A percentile compares a stretch with the other conserved stretches of the same genome.
Conservation (phyloP, 257 asterid species). For the Cruciata laevipes region DNA sequence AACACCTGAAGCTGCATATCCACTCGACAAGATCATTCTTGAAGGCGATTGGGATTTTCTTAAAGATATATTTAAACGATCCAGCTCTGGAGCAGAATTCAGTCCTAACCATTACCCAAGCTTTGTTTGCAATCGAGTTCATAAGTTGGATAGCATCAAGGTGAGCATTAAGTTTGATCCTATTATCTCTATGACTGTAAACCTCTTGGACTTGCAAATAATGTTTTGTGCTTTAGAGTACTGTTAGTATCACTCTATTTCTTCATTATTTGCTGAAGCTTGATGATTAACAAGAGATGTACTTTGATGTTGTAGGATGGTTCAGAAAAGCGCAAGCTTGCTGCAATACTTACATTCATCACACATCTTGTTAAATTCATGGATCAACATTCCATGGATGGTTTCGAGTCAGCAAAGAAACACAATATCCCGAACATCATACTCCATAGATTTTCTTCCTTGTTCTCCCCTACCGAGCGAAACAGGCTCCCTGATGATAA, state of each 20-base stretch:
- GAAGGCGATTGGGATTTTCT: conserved; percentile 84
- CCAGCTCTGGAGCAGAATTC: conserved; percentile 31
- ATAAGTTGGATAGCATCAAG: conserved; percentile 37
- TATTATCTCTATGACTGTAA: neutral
- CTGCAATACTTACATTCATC: conserved; percentile 64
- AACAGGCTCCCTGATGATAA: conserved; percentile 46
- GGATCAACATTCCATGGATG: conserved; percentile 73
- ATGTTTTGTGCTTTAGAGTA: neutral
- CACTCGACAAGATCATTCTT: conserved; percentile 67
- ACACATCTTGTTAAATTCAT: conserved; percentile 77
- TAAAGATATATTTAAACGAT: conserved; percentile 43
- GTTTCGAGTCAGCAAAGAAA: conserved; percentile 51
- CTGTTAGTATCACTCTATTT: too few relatives aligned
- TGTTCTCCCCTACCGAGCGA: conserved; percentile 41
- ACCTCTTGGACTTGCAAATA: neutral
- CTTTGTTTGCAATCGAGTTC: conserved; percentile 65
- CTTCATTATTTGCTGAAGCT: neutral
- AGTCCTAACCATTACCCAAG: conserved; percentile 46
- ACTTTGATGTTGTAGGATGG: conserved; percentile 40
- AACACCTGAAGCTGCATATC: conserved; percentile 56
- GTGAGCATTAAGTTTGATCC: conserved; percentile 29
- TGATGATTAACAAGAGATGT: neutral
- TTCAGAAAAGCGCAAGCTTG: conserved; percentile 36
- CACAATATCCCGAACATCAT: conserved; percentile 64
- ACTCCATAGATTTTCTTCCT: conserved; percentile 49